Evolutionary conservation across 2,329 filamentous ascomycete genomes (phyloP).

Genomic region (Aspergillus pseudoviridinutans): DNA sequence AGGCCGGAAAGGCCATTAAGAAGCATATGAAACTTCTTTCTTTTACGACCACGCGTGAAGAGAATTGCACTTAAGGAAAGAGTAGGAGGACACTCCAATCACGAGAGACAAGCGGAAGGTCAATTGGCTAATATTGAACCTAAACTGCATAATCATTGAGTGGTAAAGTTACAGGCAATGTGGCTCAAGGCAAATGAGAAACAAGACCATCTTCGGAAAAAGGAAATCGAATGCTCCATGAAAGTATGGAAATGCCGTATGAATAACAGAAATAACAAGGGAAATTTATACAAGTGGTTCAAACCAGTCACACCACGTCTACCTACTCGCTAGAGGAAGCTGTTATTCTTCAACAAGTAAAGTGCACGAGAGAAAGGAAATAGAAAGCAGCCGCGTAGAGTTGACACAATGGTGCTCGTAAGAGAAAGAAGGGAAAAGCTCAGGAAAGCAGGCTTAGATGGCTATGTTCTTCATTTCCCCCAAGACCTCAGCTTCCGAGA

Average conservation of each 20-base stretch:
- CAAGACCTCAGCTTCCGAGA: constrained; percentile 37
- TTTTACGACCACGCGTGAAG: neutral
- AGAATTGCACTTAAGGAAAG: neutral
- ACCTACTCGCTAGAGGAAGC: constrained; percentile 22
- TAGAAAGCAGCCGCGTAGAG: neutral
- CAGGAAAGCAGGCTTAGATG: constrained; percentile 30
- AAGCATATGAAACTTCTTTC: neutral
- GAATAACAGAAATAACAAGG: constrained; percentile 18
- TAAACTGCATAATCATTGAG: constrained; percentile 28
- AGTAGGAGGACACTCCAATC: neutral
- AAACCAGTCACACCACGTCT: constrained; percentile 22
- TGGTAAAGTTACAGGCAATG: constrained; percentile 30
- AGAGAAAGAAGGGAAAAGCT: constrained; percentile 2
- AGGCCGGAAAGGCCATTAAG: neutral
- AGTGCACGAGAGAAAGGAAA: constrained; percentile 10
- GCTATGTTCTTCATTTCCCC: constrained; percentile 48
- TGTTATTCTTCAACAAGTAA: constrained; percentile 14
- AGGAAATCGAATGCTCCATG: constrained; percentile 19
- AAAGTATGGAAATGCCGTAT: constrained; percentile 20
- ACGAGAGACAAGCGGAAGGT: neutral
- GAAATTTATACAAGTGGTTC: constrained; percentile 32
- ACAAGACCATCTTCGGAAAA: constrained; percentile 17
- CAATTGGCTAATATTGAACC: constrained; percentile 7
- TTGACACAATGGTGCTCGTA: constrained; percentile 3
- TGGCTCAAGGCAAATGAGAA: constrained; percentile 19